Percentiles rank a stretch among this genome's conserved stretches.
Evolutionary conservation across 2,329 filamentous ascomycete species (phyloP).

Genomic region (Berkeleyomyces basicola): DNA sequence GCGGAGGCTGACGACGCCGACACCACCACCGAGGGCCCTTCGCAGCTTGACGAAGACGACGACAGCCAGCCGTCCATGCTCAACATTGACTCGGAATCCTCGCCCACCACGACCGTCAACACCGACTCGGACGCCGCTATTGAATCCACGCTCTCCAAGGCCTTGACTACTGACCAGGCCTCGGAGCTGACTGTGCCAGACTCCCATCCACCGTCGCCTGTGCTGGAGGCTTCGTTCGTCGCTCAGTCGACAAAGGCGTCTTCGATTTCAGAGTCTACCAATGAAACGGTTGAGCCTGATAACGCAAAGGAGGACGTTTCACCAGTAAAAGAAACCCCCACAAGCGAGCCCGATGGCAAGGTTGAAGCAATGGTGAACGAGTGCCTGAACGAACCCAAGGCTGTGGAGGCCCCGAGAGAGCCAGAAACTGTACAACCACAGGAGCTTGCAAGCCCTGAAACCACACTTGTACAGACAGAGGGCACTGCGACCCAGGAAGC

Average conservation of each 20-base stretch:
- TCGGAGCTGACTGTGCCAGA: constrained; percentile 35
- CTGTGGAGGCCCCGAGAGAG: not conserved
- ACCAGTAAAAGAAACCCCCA: not conserved
- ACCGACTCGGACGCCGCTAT: constrained; percentile 40
- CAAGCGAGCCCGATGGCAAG: constrained; percentile 8
- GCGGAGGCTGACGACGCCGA: constrained; percentile 17
- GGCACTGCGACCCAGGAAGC: too few species aligned
- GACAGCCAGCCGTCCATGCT: constrained; percentile 21
- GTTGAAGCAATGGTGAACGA: not conserved
- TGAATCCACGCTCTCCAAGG: constrained; percentile 25
- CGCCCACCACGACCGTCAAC: constrained; percentile 16
- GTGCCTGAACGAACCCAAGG: not conserved
- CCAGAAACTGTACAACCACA: too few species aligned
- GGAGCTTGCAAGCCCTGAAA: too few species aligned
- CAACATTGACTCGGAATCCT: constrained; percentile 21
- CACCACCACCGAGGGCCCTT: constrained; percentile 17
- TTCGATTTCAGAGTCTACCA: constrained; percentile 45
- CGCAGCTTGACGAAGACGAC: constrained; percentile 17
- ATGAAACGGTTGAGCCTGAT: constrained; percentile 35
- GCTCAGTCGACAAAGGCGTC: constrained; percentile 46
- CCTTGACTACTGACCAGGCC: constrained; percentile 26
- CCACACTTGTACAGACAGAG: too few species aligned
- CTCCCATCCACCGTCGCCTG: constrained; percentile 41
- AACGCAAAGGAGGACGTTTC: constrained; percentile 21
- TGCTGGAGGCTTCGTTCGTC: constrained; percentile 35